Evolutionary conservation across 306 rosid genomes (phyloP).

Genomic region (Vigna trinervia): DNA sequence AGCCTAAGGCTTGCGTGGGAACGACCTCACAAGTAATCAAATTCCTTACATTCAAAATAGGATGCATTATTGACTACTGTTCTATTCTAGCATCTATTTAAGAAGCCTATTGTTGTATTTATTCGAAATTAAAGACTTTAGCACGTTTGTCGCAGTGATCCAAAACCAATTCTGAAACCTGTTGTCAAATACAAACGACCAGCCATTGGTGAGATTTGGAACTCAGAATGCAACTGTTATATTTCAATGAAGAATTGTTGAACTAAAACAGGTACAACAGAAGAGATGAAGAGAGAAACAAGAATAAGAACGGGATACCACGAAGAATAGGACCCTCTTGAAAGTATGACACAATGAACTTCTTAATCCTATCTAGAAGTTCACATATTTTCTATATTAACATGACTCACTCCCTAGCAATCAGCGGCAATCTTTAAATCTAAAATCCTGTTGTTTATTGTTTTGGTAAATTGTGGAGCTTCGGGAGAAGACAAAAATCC

Average conservation of each 20-base stretch:
- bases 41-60: background rate
- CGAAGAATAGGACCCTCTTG: slow-evolving; percentile 45
- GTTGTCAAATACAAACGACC: slow-evolving; percentile 5
- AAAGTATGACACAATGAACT: slow-evolving; percentile 50
- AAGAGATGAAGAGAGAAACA: background rate
- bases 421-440: slow-evolving; percentile 58
- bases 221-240: slow-evolving; percentile 39
- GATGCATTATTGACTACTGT: background rate
- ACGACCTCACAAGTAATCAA: background rate
- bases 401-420: slow-evolving; percentile 53
- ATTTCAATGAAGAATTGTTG: slow-evolving; percentile 34
- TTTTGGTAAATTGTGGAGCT: slow-evolving; percentile 42
- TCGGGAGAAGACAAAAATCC: slow-evolving; percentile 43
- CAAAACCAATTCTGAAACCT: slow-evolving; percentile 43
- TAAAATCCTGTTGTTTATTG: slow-evolving; percentile 54
- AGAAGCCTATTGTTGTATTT: background rate
- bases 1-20: background rate
- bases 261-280: slow-evolving; percentile 20
- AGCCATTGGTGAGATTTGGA: slow-evolving; percentile 23
- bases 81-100: no score
- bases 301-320: slow-evolving; percentile 36
- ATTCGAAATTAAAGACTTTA: background rate
- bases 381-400: slow-evolving; percentile 51
- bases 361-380: slow-evolving; percentile 49
- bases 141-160: slow-evolving; percentile 10